These are phyloP conservation scores for Hypoxylon intermedium DNA, from an alignment of 495 filamentous ascomycete genomes.

Conservation along the genomic window DNA sequence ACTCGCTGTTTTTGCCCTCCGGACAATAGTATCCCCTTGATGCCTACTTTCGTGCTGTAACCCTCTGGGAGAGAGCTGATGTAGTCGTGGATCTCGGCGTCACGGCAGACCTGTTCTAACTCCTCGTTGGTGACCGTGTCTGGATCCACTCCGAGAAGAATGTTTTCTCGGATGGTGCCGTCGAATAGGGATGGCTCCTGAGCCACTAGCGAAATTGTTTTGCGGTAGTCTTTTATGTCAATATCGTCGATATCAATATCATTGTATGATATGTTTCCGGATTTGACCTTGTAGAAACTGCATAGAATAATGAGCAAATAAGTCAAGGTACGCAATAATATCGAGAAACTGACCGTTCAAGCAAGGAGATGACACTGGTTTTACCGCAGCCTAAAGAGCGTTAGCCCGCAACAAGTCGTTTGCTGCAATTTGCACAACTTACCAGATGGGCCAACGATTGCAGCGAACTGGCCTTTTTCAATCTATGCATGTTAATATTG, in stretches of 20 bases:
- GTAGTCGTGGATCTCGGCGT: conserved; percentile 66
- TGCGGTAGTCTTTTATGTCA: conserved; percentile 60
- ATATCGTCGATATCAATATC: conserved; percentile 55
- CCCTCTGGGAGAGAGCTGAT: conserved; percentile 64
- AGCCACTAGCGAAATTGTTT: conserved; percentile 61
- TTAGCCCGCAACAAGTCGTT: conserved; percentile 18
- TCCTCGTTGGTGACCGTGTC: conserved; percentile 50
- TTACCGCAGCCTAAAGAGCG: conserved; percentile 72
- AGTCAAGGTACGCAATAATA: neutral
- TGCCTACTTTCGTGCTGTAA: conserved; percentile 68
- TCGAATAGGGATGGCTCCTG: conserved; percentile 67
- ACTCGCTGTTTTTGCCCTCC: conserved; percentile 82
- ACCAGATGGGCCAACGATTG: conserved; percentile 66
- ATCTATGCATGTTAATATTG: conserved; percentile 50
- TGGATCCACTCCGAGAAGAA: conserved; percentile 60
- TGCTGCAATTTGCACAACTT: conserved; percentile 6
- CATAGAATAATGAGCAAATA: conserved; percentile 3
- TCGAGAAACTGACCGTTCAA: conserved; percentile 56
- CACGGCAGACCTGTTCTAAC: conserved; percentile 57
- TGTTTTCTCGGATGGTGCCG: conserved; percentile 68
- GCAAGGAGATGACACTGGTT: conserved; percentile 69
- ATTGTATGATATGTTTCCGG: conserved; percentile 59
- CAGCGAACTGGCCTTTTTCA: conserved; percentile 69
- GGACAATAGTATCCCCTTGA: conserved; percentile 69
- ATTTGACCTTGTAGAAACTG: conserved; percentile 62